Percentiles rank a stretch among this genome's conserved stretches.
Conservation (phyloP, 1,139 yeast genomes). For the Martiniozyma asiatica region DNA sequence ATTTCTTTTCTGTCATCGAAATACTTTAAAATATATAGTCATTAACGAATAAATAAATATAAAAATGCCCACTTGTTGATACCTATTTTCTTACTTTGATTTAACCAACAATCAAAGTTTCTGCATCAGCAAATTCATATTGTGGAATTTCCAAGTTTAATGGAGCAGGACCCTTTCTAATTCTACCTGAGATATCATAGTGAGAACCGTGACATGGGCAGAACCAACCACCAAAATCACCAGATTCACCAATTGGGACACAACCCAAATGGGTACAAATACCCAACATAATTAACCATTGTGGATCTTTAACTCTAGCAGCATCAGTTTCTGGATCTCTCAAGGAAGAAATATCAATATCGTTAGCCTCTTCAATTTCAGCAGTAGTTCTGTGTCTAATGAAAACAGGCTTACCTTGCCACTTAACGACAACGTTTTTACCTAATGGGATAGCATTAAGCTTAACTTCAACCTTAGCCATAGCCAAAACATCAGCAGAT, state of each 20-base stretch:
- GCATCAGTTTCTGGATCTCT: slow-evolving; percentile 93
- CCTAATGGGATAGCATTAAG: slow-evolving; percentile 93
- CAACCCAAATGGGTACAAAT: slow-evolving; percentile 99
- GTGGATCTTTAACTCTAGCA: slow-evolving; percentile 93
- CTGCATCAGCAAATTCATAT: slow-evolving; percentile 64
- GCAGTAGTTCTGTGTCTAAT: slow-evolving; percentile 95
- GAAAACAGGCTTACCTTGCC: slow-evolving; percentile 99
- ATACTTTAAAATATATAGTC: too few relatives aligned
- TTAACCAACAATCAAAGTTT: slow-evolving; percentile 75
- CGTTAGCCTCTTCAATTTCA: slow-evolving; percentile 92
- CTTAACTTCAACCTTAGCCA: slow-evolving; percentile 98
- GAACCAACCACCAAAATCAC: slow-evolving; percentile 99
- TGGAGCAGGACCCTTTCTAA: slow-evolving; percentile 99
- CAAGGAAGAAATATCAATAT: slow-evolving; percentile 57
- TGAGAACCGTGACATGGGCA: slow-evolving; percentile 99
- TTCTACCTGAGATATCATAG: slow-evolving; percentile 99
- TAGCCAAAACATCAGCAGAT: slow-evolving; percentile 96
- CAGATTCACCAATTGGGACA: slow-evolving; percentile 99
- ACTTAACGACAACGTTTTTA: slow-evolving; percentile 93
- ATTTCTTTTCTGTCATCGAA: too few relatives aligned
- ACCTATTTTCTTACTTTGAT: too few relatives aligned
- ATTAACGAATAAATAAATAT: too few relatives aligned
- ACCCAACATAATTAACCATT: slow-evolving; percentile 99
- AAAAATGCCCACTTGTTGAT: too few relatives aligned
- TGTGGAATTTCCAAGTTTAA: slow-evolving; percentile 93